Evolutionary conservation across 441 rosid genomes (phyloP).

Genomic region (Gossypium laxum): DNA sequence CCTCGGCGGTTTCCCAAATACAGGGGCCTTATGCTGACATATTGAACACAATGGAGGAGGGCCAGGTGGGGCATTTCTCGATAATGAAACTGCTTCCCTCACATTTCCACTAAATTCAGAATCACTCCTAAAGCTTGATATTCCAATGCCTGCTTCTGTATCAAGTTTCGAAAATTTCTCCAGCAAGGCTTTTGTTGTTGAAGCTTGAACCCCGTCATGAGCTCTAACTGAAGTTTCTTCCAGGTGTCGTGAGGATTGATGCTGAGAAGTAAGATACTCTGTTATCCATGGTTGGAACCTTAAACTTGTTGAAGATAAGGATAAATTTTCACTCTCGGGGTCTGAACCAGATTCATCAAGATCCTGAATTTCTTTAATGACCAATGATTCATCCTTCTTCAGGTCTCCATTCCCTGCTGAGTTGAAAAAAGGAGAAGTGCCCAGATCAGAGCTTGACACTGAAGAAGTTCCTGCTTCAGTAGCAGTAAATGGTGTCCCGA

Average conservation of each 20-base stretch:
- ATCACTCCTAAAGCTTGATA: conserved; percentile 44
- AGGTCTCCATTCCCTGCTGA: conserved; percentile 46
- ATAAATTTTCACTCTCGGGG: conserved; percentile 57
- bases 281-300: conserved; percentile 74
- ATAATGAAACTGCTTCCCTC: conserved; percentile 77
- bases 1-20: conserved; percentile 92
- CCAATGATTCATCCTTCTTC: conserved; percentile 54
- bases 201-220: conserved; percentile 30
- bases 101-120: conserved; percentile 63
- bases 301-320: conserved; percentile 57
- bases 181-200: conserved; percentile 52
- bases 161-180: conserved; percentile 64
- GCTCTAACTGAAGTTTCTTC: conserved; percentile 49
- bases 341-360: conserved; percentile 64
- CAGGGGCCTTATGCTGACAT: conserved; percentile 90
- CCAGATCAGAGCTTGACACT: conserved; percentile 82
- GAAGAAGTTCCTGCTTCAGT: conserved; percentile 93
- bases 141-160: conserved; percentile 44
- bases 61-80: conserved; percentile 66
- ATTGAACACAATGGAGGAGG: conserved; percentile 96
- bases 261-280: conserved; percentile 40
- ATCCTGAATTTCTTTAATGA: conserved; percentile 41
- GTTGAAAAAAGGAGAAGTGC: conserved; percentile 68
- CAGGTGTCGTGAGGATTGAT: conserved; percentile 31
- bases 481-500: conserved; percentile 75